Percentiles rank a stretch among this genome's conserved stretches.
These are phyloP conservation scores for Primulina eburnea DNA, from an alignment of 257 asterid species.

Conservation along the genomic window DNA sequence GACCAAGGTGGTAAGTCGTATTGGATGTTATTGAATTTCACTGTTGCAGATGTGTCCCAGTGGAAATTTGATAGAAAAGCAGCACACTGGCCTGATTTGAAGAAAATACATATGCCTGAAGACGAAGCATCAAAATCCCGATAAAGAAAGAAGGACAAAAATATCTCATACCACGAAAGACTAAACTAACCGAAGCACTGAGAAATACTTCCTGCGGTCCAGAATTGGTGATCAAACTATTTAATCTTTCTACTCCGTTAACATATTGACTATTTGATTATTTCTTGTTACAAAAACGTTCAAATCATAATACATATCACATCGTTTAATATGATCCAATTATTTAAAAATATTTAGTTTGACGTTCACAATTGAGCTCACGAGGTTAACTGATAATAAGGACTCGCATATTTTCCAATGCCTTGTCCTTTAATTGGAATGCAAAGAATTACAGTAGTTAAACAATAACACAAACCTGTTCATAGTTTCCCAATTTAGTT, in stretches of 20 bases:
- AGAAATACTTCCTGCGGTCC: not conserved
- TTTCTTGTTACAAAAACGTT: too few relatives aligned
- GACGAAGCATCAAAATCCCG: not conserved
- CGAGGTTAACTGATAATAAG: too few relatives aligned
- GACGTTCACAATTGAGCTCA: too few relatives aligned
- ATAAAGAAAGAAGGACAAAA: not conserved
- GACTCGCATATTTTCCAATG: not conserved
- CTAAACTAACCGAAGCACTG: not conserved
- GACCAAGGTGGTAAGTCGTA: slow-evolving; percentile 96
- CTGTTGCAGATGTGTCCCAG: slow-evolving; percentile 46
- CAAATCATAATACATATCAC: not conserved
- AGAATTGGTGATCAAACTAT: too few relatives aligned
- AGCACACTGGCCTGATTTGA: slow-evolving; percentile 72
- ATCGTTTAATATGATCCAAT: too few relatives aligned
- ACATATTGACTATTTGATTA: not conserved
- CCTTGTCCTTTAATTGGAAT: not conserved
- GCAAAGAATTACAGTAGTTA: not conserved
- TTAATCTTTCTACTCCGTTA: not conserved
- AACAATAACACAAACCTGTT: slow-evolving; percentile 42
- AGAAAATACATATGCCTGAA: slow-evolving; percentile 65
- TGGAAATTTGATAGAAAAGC: slow-evolving; percentile 87
- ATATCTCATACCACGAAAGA: not conserved
- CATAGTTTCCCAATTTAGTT: slow-evolving; percentile 65
- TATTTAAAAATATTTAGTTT: too few relatives aligned
- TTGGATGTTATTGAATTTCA: slow-evolving; percentile 58